These are phyloP conservation scores for Buxus sempervirens DNA, from an alignment of 164 flowering plant species.

Conservation along the genomic window DNA sequence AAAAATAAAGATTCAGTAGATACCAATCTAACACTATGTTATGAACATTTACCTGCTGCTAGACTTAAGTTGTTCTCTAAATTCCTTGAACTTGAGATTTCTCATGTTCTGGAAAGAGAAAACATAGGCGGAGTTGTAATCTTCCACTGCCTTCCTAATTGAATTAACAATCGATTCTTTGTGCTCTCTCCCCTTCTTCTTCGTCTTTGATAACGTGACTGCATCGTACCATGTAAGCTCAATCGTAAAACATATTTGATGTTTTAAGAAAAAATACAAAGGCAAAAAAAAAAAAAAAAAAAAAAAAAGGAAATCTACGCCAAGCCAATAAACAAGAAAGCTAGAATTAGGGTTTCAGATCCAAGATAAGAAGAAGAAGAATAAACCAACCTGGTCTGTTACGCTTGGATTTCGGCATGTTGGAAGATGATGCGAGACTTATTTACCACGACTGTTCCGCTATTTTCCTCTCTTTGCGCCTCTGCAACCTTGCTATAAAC, in stretches of 20 bases:
- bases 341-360: background rate
- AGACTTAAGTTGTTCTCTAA: conserved; percentile 70
- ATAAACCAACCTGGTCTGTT: conserved; percentile 36
- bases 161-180: conserved; percentile 62
- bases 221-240: conserved; percentile 11
- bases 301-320: background rate
- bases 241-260: background rate
- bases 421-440: background rate
- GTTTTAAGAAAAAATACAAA: background rate
- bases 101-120: conserved; percentile 90
- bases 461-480: background rate
- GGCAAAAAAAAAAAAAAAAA: background rate
- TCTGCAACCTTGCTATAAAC: background rate
- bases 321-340: background rate
- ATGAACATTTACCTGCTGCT: conserved; percentile 69
- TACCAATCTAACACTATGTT: too few relatives aligned
- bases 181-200: conserved; percentile 90
- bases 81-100: conserved; percentile 84
- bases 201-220: conserved; percentile 90
- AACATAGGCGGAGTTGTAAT: conserved; percentile 56
- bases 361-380: background rate
- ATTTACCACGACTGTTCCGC: background rate
- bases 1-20: too few relatives aligned
- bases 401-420: conserved; percentile 75
- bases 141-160: conserved; percentile 66